Evolutionary conservation across 805 yeast species (phyloP).

Genomic region (Schwanniomyces sp.): DNA sequence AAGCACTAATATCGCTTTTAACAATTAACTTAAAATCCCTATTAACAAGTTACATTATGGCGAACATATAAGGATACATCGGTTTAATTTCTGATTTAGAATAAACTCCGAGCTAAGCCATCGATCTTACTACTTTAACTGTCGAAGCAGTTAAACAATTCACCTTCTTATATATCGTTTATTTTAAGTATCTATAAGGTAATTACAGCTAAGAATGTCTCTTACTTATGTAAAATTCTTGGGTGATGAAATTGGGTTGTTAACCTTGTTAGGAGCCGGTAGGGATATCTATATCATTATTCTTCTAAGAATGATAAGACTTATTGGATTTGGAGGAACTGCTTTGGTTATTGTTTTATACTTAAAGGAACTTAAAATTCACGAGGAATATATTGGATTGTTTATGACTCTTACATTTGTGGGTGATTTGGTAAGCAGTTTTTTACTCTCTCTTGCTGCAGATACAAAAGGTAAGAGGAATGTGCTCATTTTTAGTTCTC

Average conservation of each 20-base stretch:
- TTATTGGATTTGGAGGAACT: conserved; percentile 37
- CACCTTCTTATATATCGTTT: neutral
- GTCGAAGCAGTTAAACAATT: no score
- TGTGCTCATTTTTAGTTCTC: conserved; percentile 38
- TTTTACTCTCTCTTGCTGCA: conserved; percentile 43
- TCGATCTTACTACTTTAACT: no score
- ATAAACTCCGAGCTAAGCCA: no score
- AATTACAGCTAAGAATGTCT: conserved; percentile 29
- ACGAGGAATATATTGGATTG: conserved; percentile 46
- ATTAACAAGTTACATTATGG: no score
- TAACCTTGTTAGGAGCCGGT: conserved; percentile 26
- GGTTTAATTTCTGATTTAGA: no score
- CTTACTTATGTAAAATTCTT: conserved; percentile 8
- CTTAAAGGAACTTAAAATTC: conserved; percentile 40
- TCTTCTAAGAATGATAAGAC: conserved; percentile 31
- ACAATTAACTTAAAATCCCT: no score
- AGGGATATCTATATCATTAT: conserved; percentile 33
- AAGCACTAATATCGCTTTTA: no score
- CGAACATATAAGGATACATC: no score
- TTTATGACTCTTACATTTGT: conserved; percentile 48
- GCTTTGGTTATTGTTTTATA: conserved; percentile 44
- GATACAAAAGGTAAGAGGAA: conserved; percentile 48
- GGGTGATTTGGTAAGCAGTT: conserved; percentile 54
- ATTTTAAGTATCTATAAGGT: neutral
- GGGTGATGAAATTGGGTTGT: conserved; percentile 34